phyloP scores from a whole-genome alignment of 2,329 filamentous ascomycete genomes.

The Aspergillus uvarum region DNA sequence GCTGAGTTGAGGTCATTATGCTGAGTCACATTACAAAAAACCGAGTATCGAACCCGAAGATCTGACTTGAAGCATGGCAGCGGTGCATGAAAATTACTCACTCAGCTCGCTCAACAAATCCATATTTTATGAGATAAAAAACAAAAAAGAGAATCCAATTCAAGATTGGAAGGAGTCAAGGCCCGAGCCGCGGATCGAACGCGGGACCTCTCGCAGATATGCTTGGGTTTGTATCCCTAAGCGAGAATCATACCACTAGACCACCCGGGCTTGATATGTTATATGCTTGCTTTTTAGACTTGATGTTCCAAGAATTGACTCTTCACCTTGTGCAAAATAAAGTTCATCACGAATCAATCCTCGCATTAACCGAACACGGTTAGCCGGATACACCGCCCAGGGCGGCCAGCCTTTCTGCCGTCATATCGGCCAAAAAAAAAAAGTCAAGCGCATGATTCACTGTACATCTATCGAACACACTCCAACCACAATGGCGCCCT shows the following conservation, averaged over 20 bases:
- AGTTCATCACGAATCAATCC: background rate
- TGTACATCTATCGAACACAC: too few relatives aligned
- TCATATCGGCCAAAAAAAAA: constrained; percentile 26
- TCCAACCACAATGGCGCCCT: constrained; percentile 28
- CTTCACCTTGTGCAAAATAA: background rate
- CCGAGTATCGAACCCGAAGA: too few relatives aligned
- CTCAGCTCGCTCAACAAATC: too few relatives aligned
- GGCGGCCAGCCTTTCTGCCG: constrained; percentile 35
- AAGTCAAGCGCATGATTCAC: constrained; percentile 20
- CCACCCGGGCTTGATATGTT: background rate
- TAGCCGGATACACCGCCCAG: constrained; percentile 22
- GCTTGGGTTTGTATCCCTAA: background rate
- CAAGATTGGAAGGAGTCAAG: background rate
- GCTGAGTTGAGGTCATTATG: too few relatives aligned
- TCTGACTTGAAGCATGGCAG: too few relatives aligned
- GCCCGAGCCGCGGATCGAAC: background rate
- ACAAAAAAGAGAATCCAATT: background rate
- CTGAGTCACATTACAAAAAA: too few relatives aligned
- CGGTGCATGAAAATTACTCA: too few relatives aligned
- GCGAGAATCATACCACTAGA: background rate
- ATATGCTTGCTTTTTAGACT: fast-evolving
- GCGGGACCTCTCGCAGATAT: background rate
- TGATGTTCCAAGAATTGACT: background rate
- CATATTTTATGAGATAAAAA: background rate
- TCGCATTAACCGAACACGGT: background rate